Percentiles rank a stretch among this genome's conserved stretches.
Conservation (phyloP, 176 grass and related monocot genomes). For the Elymus sibiricus region DNA sequence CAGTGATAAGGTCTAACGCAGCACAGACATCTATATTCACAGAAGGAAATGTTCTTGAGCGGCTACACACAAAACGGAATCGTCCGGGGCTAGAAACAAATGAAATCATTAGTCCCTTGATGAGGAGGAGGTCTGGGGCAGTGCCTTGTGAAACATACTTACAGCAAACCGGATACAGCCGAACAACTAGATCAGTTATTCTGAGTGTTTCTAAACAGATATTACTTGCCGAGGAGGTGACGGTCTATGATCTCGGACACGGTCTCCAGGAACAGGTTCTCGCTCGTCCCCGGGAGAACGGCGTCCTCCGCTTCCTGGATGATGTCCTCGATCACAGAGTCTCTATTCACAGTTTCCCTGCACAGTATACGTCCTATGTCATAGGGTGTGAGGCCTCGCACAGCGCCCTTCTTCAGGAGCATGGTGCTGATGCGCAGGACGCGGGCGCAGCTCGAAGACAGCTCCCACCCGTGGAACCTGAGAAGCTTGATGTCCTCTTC, state of each 20-base stretch:
- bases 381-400: constrained; percentile 56
- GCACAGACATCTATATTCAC: constrained; percentile 11
- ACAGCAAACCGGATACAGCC: constrained; percentile 45
- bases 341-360: constrained; percentile 71
- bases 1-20: neutral
- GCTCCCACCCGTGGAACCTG: constrained; percentile 68
- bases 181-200: constrained; percentile 62
- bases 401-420: constrained; percentile 74
- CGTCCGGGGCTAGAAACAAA: constrained; percentile 42
- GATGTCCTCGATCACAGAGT: constrained; percentile 65
- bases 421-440: constrained; percentile 61
- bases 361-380: constrained; percentile 81
- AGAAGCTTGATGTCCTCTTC: constrained; percentile 73
- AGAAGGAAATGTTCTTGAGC: constrained; percentile 15
- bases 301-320: constrained; percentile 66
- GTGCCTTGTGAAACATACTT: constrained; percentile 36
- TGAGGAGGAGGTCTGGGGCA: neutral
- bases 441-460: constrained; percentile 37
- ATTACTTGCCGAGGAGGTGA: constrained; percentile 53
- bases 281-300: constrained; percentile 54
- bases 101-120: constrained; percentile 45
- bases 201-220: constrained; percentile 28
- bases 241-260: constrained; percentile 70
- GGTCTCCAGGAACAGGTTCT: constrained; percentile 51
- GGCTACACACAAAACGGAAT: constrained; percentile 30